A percentile compares a stretch with the other conserved stretches of the same genome.
Evolutionary conservation across 1,284 basidiomycete genomes (phyloP).

Genomic region (Coriolopsis trogii): DNA sequence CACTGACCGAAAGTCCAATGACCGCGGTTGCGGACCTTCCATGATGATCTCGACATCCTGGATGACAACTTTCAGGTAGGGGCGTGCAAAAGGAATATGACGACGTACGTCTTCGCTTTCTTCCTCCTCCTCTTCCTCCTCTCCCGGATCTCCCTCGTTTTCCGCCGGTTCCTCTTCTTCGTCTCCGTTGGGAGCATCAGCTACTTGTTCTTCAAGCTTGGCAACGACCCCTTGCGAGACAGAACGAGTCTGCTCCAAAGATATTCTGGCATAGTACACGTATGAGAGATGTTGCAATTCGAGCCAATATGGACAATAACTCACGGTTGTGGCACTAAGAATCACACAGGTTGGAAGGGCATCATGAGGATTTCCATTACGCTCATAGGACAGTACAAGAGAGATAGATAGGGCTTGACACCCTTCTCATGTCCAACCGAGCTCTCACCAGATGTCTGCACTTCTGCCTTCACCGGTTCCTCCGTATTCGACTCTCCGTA

Average conservation of each 20-base stretch:
- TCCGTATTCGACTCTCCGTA: conserved; percentile 58
- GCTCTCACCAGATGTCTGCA: conserved; percentile 47
- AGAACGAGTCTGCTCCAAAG: conserved; percentile 44
- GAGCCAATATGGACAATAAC: conserved; percentile 28
- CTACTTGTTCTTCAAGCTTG: conserved; percentile 47
- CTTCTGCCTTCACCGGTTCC: conserved; percentile 37
- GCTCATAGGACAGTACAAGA: conserved; percentile 18
- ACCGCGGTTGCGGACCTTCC: conserved; percentile 59
- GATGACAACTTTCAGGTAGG: conserved; percentile 9
- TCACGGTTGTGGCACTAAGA: conserved; percentile 58
- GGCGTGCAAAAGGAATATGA: background rate
- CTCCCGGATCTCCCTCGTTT: conserved; percentile 45
- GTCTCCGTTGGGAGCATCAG: conserved; percentile 26
- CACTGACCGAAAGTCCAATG: conserved; percentile 71
- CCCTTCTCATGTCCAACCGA: conserved; percentile 8
- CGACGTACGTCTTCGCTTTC: conserved; percentile 48
- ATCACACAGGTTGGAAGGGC: conserved; percentile 36
- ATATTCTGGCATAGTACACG: conserved; percentile 40
- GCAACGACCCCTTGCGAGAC: conserved; percentile 49
- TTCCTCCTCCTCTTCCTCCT: conserved; percentile 38
- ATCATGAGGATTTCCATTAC: conserved; percentile 25
- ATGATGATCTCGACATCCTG: conserved; percentile 83
- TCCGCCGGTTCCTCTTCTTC: conserved; percentile 39
- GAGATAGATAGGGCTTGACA: conserved; percentile 10
- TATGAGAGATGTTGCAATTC: conserved; percentile 18